Evolutionary conservation across 2,329 filamentous ascomycete species (phyloP), one percentile per base, ranked within the genome.

Genomic region (Colletotrichum sp.): DNA sequence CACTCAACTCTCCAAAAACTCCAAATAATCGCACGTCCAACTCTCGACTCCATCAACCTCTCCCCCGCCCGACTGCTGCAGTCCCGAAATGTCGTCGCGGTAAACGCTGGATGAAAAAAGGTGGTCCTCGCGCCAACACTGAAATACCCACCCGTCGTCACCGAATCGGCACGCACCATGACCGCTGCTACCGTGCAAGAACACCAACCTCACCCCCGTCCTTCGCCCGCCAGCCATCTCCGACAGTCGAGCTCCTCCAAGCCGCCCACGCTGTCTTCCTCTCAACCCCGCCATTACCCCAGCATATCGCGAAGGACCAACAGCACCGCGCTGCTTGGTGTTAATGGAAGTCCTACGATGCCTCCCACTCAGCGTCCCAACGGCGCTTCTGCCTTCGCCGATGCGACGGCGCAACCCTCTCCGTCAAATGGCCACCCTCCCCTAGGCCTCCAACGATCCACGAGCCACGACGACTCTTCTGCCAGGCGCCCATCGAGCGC

Each of bases 401-500:
- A 76, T 76, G 74, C 70, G 74, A 73, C 74, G 62, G 64, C 65
- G 18, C 70, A 74, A 30, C 70, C 64, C 12, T 67, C 59, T 39
- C 59, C 74, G 8, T 32, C 49, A 8, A 59, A 34, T 36, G 49
- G 59, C 62, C 39, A 66, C 59, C 70, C 65, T 24, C 70, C 70
- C 49, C 34, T 69, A 69, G 74, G 57, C 32, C 74, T 76, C 24
- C 77, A 77, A 59, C 68, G 77, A 64, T 78, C 77, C 52, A 77
- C 75, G 32, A 78, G 75, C 71, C 75, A 77, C 57, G 69, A 66
- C 36, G 75, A 75, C 16, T 39, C 36, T 69, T 44, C 57, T 52
- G 84, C 86, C 69, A 83, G 81, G 70, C 87, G 88, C 16, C 87
- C 87, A 26, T 87, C 86, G 8, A 90, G 85, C 75, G 88, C 87